These are phyloP conservation scores for Aspergillus sp. DNA, from an alignment of 2,329 filamentous ascomycete species.

Conservation along the genomic window DNA sequence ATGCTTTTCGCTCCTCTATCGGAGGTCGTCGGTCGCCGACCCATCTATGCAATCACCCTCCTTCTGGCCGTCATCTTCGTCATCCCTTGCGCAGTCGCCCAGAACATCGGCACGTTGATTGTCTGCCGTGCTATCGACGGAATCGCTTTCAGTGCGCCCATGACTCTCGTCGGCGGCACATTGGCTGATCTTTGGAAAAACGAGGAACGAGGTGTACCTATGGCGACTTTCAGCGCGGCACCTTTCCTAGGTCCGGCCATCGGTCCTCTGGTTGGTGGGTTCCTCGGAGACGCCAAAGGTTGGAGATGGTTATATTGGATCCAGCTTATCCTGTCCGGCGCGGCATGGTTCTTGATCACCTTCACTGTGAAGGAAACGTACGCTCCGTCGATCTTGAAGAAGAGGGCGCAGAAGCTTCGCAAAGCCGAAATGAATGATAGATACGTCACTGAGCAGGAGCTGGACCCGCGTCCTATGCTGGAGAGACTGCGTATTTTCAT, in stretches of 20 bases:
- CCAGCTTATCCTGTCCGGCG: neutral
- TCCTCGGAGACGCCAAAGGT: conserved; percentile 45
- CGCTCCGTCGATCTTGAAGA: conserved; percentile 4
- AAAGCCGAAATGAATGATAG: neutral
- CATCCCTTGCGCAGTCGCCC: neutral
- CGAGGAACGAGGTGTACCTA: conserved; percentile 20
- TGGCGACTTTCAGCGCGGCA: conserved; percentile 19
- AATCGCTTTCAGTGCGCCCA: neutral
- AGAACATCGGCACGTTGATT: conserved; percentile 6
- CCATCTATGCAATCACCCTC: neutral
- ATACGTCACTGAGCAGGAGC: neutral
- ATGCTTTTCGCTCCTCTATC: conserved; percentile 7
- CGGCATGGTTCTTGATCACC: neutral
- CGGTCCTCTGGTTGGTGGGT: conserved; percentile 51
- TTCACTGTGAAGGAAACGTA: conserved; percentile 7
- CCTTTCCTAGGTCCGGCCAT: conserved; percentile 38
- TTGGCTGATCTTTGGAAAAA: conserved; percentile 16
- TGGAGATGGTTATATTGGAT: conserved; percentile 50
- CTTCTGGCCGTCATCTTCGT: neutral
- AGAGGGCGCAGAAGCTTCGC: neutral
- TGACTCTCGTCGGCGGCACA: conserved; percentile 5
- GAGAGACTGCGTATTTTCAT: neutral
- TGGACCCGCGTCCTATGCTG: neutral
- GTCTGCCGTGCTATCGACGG: conserved; percentile 12
- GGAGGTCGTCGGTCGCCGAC: conserved; percentile 10